Evolutionary conservation across 805 yeast species (phyloP).

Genomic region (Metschnikowia cubensis): DNA sequence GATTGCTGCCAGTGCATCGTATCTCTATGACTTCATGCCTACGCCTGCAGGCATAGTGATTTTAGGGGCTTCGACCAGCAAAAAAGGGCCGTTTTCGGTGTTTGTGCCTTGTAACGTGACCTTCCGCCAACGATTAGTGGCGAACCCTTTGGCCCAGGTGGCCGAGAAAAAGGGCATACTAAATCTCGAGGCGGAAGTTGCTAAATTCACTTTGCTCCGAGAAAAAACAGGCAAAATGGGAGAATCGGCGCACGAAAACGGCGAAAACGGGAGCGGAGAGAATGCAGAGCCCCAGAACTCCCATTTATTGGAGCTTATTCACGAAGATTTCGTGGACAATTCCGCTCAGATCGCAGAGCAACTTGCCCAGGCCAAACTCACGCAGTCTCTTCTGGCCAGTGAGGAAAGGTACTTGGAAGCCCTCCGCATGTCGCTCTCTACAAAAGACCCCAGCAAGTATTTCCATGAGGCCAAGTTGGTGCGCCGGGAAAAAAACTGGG

Average conservation of each 20-base stretch:
- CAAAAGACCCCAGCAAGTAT: constrained; percentile 26
- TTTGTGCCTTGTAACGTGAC: constrained; percentile 11
- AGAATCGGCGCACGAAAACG: too few relatives aligned
- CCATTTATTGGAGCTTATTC: constrained; percentile 18
- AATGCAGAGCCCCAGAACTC: too few relatives aligned
- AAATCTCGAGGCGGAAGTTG: constrained; percentile 13
- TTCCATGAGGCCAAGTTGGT: constrained; percentile 39
- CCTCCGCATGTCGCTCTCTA: constrained; percentile 7
- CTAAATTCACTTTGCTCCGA: constrained; percentile 11
- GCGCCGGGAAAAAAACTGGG: constrained; percentile 8
- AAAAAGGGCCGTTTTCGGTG: background rate
- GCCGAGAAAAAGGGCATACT: constrained; percentile 1
- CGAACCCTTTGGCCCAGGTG: constrained; percentile 5
- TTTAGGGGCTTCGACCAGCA: constrained; percentile 14
- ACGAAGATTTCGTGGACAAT: constrained; percentile 26
- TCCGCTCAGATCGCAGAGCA: constrained; percentile 15
- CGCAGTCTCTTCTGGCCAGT: background rate
- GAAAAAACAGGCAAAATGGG: too few relatives aligned
- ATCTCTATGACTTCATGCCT: constrained; percentile 40
- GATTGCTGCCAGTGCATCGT: constrained; percentile 35
- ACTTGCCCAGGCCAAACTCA: constrained; percentile 9
- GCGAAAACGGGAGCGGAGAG: too few relatives aligned
- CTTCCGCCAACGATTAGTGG: constrained; percentile 12
- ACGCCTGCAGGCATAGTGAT: constrained; percentile 32
- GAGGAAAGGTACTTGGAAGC: constrained; percentile 15